These are phyloP conservation scores for Chrysoporthe puriensis DNA, from an alignment of 2,329 filamentous ascomycete genomes.

Conservation along the genomic window DNA sequence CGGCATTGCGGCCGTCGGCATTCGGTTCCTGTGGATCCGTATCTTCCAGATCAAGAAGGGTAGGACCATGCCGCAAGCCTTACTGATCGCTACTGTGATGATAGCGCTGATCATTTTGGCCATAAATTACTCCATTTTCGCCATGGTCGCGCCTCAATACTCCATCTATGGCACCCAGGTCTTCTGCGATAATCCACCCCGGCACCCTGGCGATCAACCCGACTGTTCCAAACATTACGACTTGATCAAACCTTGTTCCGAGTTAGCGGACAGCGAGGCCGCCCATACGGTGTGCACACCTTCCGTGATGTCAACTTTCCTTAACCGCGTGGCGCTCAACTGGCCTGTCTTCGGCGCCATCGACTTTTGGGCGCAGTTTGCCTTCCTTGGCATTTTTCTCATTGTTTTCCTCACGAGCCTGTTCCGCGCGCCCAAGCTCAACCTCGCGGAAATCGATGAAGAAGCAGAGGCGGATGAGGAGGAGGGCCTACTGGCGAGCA, in stretches of 20 bases:
- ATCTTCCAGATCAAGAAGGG: conserved; percentile 91
- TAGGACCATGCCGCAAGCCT: conserved; percentile 86
- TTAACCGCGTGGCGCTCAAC: conserved; percentile 90
- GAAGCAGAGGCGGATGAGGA: conserved; percentile 93
- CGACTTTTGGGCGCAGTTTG: conserved; percentile 97
- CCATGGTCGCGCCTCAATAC: conserved; percentile 95
- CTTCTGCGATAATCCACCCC: conserved; percentile 77
- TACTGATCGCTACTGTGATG: conserved; percentile 89
- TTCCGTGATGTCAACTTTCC: conserved; percentile 86
- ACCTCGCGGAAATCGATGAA: conserved; percentile 79
- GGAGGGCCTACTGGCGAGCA: conserved; percentile 85
- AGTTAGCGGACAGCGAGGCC: conserved; percentile 70
- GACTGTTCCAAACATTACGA: conserved; percentile 74
- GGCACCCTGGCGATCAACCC: conserved; percentile 66
- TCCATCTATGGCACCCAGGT: conserved; percentile 92
- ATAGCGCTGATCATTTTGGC: conserved; percentile 87
- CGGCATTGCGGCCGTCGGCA: conserved; percentile 84
- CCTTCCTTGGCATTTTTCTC: conserved; percentile 82
- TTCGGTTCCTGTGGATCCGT: conserved; percentile 93
- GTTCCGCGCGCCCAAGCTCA: conserved; percentile 77
- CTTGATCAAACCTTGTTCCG: conserved; percentile 80
- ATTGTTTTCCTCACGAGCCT: conserved; percentile 79
- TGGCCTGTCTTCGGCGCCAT: conserved; percentile 93
- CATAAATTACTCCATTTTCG: conserved; percentile 89
- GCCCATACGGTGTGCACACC: conserved; percentile 86